Evolutionary conservation across 2,329 filamentous ascomycete genomes (phyloP), one percentile per base, ranked within the genome.

Genomic region (Fonsecaea pedrosoi): DNA sequence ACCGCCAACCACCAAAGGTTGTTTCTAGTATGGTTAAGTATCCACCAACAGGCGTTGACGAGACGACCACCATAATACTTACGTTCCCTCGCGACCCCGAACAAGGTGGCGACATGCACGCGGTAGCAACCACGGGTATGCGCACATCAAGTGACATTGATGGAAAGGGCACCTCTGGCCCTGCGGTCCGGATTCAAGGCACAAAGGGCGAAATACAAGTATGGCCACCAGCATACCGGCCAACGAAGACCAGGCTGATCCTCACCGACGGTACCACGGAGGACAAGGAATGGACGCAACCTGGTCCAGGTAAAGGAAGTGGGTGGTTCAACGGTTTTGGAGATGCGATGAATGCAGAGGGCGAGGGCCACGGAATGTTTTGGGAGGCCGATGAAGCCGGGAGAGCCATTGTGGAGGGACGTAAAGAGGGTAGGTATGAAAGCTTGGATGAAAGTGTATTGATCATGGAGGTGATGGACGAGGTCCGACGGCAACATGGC

Each of bases 391-490:
- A 69, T 54, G 69, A 66, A 48, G 65, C 64, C 2, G 69, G 63
- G n/a, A 54, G 56, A 40, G 61, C 59, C 6, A 38, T 67, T 32
- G 37, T 89, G 34, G 84, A 89, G 54, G 92, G 90, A 71, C 75
- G 96, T 65, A 83, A 90, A 53, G 92, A 95, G 76, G 91, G 92
- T 25, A 88, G 87, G 79, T 85, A 89, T 74, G 89, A 96, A 82
- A 92, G 92, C 21, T 86, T 87, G 82, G 84, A 87, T 54, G 93
- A 97, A 84, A 94, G 90, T 75, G 83, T 96, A 62, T 84, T 89
- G 57, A 92, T 97, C 70, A 96, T 97, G 92, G 89, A 94, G 76
- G 83, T 86, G 2, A 90, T 91, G 89, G 89, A 91, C 80, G 85
- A 89, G 78, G 86, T 88, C 12, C 82, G 89, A 73, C 84, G 80